These are phyloP conservation scores for Euptelea pleiosperma DNA, from an alignment of 164 flowering plant species.

Conservation along the genomic window DNA sequence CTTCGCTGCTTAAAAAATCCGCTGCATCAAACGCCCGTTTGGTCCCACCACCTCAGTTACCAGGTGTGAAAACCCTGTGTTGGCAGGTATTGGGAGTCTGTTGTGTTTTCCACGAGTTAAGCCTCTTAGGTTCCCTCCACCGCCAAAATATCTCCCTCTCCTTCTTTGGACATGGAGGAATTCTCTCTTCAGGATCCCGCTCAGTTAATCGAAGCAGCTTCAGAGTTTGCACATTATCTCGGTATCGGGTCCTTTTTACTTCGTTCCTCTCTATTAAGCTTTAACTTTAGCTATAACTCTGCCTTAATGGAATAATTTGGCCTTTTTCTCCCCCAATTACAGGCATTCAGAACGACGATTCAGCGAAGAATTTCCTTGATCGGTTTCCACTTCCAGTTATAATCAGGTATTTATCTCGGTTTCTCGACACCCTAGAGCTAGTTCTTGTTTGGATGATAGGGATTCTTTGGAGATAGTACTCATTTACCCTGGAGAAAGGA, in stretches of 20 bases:
- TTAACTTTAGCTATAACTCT: background rate
- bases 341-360: slow-evolving; percentile 57
- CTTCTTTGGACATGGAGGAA: slow-evolving; percentile 38
- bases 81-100: no score
- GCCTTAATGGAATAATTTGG: background rate
- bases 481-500: no score
- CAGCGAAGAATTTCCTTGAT: slow-evolving; percentile 54
- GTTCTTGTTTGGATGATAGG: background rate
- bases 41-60: no score
- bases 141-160: slow-evolving; percentile 11
- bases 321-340: slow-evolving; percentile 6
- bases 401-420: slow-evolving; percentile 36
- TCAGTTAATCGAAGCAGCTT: slow-evolving; percentile 53
- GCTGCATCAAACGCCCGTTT: no score
- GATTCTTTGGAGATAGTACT: background rate
- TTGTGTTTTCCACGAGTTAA: no score
- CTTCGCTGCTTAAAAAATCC: no score
- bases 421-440: background rate
- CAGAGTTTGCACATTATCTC: slow-evolving; percentile 63
- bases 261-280: background rate
- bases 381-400: slow-evolving; percentile 73
- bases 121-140: no score
- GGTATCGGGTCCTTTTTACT: slow-evolving; percentile 29
- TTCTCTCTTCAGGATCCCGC: slow-evolving; percentile 38
- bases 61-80: no score